Evolutionary conservation across 177 flowering plant genomes (phyloP), one percentile per base, ranked within the genome.

Genomic region (Tripterygium wilfordii): DNA sequence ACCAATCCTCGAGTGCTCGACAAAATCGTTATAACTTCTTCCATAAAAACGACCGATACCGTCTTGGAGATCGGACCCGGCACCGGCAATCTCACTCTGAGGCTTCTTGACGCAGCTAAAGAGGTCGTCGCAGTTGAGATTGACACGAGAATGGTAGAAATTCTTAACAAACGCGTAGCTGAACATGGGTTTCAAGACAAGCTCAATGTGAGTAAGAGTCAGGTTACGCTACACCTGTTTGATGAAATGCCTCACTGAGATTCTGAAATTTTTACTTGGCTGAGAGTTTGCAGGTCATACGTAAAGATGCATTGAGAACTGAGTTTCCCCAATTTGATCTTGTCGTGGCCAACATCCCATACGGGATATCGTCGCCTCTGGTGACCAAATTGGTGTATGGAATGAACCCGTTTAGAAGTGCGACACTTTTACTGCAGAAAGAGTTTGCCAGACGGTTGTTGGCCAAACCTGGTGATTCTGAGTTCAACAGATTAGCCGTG

Each of bases 31-130:
- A 64, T 66, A 19, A 82, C 62, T 48, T 83, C 96, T 0, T 39
- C 54, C 4, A 53, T 88, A 5, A 67, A 43, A 13, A 67, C 82
- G 2, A 62, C 70, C 2, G 96, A 92, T 32, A 84, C 94, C 0
- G 76, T 88, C 40, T 67, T 88, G 1, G 96, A 92, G 61, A 82
- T 86, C 53, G 96, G 96, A 21, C 96, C 96, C 18, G 99, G 99
- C 13, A 88, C 99, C 16, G 99, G 96, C 37, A 88, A 92, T 66
- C 89, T 92, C 52, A 92, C 96, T 8, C 59, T 86, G 36, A 81
- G 58, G 75, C 91, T 92, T 31, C 83, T 92, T 4, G 72, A 86
- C 59, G 87, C 58, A 17, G 79, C 91, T 14, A 20, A 65, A 4
- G 71, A 62, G 19, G 99, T 92, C 25, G 60, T 82, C 8, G 95